Evolutionary conservation across 1,284 basidiomycete genomes (phyloP), one percentile per base, ranked within the genome.

Genomic region (Microbotryum lychnidis-dioicae): DNA sequence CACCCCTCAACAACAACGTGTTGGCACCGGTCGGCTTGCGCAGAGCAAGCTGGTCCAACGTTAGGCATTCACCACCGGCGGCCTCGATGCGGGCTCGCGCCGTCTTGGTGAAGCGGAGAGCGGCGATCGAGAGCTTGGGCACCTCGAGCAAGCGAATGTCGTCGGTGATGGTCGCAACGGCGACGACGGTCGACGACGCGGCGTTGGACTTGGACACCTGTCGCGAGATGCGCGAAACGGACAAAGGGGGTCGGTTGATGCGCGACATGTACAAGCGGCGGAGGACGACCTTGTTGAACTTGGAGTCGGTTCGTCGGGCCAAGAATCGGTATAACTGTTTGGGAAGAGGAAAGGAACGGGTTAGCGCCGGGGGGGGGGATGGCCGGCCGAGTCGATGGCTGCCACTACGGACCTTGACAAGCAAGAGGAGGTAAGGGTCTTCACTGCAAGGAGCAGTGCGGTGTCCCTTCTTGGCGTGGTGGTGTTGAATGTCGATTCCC

Each of bases 391-490:
- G 49, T 48, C 42, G 37, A 18, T 59, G 31, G 31, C 31, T 31
- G 37, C 46, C 50, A 12, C 54, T 18, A 75, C 79, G 69, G 75
- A 92, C 92, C 85, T 98, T 97, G 79, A 98, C 94, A 68, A 99
- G 86, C 75, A 97, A 84, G 76, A 97, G 87, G 74, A 98, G 85
- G 81, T 98, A 97, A 45, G 94, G 93, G 80, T 98, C 94, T 88
- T 97, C 90, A 77, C 91, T 94, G 83, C 91, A 91, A 78, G 94
- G 94, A 70, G 91, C 91, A 71, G 88, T 88, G 73, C 94, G 87
- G 77, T 85, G 82, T 74, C 93, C 87, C 84, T 94, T 97, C 87
- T 90, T 97, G 85, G 97, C 93, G 86, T 99, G 94, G 83, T 97
- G 94, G 80, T 83, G 82, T 77, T 84, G 83, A 80, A 97, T 87